A percentile compares a stretch with the other conserved stretches of the same genome.
These are phyloP conservation scores for Eurotiales sp. DNA, from an alignment of 2,329 filamentous ascomycete species.

Conservation along the genomic window DNA sequence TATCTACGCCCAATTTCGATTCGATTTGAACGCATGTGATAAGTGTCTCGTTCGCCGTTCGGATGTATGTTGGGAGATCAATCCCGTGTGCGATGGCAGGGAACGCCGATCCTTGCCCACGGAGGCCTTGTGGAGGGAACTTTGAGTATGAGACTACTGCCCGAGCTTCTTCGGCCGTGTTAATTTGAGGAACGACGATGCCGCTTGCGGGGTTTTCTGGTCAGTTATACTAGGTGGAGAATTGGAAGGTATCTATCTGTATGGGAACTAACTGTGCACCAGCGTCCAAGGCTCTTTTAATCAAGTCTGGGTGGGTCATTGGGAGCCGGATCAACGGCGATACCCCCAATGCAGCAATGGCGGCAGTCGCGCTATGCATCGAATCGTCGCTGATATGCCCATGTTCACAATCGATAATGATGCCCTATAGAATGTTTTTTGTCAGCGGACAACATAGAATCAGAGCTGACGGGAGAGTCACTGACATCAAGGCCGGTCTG, in stretches of 20 bases:
- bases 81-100: conserved; percentile 40
- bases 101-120: conserved; percentile 56
- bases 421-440: too few species aligned
- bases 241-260: too few species aligned
- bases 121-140: conserved; percentile 52
- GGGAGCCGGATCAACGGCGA: conserved; percentile 46
- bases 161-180: conserved; percentile 52
- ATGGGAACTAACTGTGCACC: too few species aligned
- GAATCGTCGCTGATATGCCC: conserved; percentile 7
- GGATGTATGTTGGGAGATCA: conserved; percentile 46
- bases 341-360: conserved; percentile 39
- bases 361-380: conserved; percentile 55
- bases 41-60: conserved; percentile 51
- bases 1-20: conserved; percentile 37
- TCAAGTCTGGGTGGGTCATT: background rate
- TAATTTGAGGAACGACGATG: conserved; percentile 54
- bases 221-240: too few species aligned
- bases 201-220: too few species aligned
- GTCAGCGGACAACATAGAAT: too few species aligned
- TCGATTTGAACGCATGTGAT: conserved; percentile 48
- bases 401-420: conserved; percentile 30
- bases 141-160: conserved; percentile 51
- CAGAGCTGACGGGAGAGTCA: too few species aligned
- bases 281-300: conserved; percentile 51
- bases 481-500: conserved; percentile 61